Conservation (phyloP, 305 asterid genomes). For the Plantago lanceolata region DNA sequence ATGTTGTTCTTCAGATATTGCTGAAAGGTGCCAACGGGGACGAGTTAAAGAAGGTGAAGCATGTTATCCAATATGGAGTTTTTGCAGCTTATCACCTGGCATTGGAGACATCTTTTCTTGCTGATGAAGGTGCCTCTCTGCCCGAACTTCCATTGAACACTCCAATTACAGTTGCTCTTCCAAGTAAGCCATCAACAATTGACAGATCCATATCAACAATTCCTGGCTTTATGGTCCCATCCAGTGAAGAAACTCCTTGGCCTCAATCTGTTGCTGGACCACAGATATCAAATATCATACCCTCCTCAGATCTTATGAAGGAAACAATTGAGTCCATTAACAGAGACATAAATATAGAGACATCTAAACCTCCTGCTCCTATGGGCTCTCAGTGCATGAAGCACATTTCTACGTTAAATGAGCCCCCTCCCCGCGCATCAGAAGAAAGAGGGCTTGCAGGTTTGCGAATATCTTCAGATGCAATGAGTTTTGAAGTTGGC, state of each 20-base stretch:
- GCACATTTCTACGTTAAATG: constrained; percentile 34
- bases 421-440: constrained; percentile 29
- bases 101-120: constrained; percentile 93
- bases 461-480: constrained; percentile 32
- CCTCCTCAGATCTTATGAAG: constrained; percentile 41
- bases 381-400: constrained; percentile 32
- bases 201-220: constrained; percentile 76
- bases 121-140: constrained; percentile 96
- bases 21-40: constrained; percentile 88
- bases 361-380: constrained; percentile 26
- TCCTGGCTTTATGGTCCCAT: constrained; percentile 51
- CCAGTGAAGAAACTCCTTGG: constrained; percentile 38
- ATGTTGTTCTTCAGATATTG: constrained; percentile 62
- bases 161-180: constrained; percentile 70
- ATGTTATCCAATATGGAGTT: constrained; percentile 85
- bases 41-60: constrained; percentile 94
- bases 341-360: constrained; percentile 31
- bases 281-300: constrained; percentile 50
- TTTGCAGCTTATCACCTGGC: constrained; percentile 98
- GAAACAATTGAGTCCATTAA: constrained; percentile 32
- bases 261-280: constrained; percentile 50
- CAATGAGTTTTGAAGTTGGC: constrained; percentile 31
- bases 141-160: constrained; percentile 69
- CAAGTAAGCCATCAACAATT: constrained; percentile 57
- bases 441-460: constrained; percentile 31